phyloP scores from a whole-genome alignment of 345 rosid genomes.

The Eucalyptus sp. region DNA sequence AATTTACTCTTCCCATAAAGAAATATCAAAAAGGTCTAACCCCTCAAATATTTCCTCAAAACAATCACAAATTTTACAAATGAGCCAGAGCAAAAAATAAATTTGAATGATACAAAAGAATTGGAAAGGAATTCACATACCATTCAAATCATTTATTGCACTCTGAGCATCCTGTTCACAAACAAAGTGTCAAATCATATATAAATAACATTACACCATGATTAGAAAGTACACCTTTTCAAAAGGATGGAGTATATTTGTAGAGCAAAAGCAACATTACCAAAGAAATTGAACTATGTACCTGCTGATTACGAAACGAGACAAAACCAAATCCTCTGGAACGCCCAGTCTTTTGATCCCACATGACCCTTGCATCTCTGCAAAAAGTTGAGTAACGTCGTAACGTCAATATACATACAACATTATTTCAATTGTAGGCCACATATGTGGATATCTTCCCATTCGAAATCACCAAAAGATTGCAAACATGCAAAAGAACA shows the following conservation, averaged over 20 bases:
- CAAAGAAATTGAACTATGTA: neutral
- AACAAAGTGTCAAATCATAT: neutral
- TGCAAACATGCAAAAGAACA: neutral
- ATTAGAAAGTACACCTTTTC: neutral
- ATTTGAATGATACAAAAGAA: neutral
- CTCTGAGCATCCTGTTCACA: slow-evolving; percentile 72
- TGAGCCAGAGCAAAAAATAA: neutral
- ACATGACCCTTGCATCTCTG: slow-evolving; percentile 89
- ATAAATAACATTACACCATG: neutral
- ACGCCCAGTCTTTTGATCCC: slow-evolving; percentile 96
- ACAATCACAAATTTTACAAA: neutral
- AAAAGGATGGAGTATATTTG: neutral
- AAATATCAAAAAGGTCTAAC: neutral
- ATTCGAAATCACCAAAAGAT: neutral
- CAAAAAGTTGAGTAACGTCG: neutral
- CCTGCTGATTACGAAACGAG: slow-evolving; percentile 76
- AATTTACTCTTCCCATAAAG: neutral
- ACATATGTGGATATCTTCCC: neutral
- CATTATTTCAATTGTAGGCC: neutral
- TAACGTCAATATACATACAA: neutral
- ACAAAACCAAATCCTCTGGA: slow-evolving; percentile 96
- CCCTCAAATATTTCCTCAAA: neutral
- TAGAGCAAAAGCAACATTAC: neutral
- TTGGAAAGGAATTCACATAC: slow-evolving; percentile 14
- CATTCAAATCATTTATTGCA: slow-evolving; percentile 79